A percentile compares a stretch with the other conserved stretches of the same genome.
phyloP scores from a whole-genome alignment of 257 asterid species.

The Nemophila menziesii region DNA sequence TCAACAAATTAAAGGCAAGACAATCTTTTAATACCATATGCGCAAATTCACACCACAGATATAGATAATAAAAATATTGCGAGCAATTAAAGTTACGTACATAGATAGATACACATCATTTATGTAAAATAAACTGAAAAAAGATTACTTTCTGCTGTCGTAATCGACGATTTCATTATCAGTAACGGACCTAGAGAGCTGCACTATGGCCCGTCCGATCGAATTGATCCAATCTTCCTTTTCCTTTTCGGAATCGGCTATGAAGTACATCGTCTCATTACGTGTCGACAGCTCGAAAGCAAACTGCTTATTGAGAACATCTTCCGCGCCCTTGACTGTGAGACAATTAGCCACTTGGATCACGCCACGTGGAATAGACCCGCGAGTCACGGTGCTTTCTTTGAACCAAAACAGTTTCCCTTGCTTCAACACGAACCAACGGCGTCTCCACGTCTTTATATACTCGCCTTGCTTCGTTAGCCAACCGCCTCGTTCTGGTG shows the following conservation, averaged over 20 bases:
- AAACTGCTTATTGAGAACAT: constrained; percentile 58
- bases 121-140: too few species aligned
- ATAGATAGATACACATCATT: neutral
- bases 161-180: constrained; percentile 72
- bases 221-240: constrained; percentile 97
- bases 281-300: constrained; percentile 83
- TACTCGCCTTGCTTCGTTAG: constrained; percentile 90
- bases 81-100: neutral
- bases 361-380: constrained; percentile 74
- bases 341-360: constrained; percentile 67
- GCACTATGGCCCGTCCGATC: constrained; percentile 74
- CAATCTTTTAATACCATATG: neutral
- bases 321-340: constrained; percentile 95
- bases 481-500: constrained; percentile 86
- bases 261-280: constrained; percentile 73
- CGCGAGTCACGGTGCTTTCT: constrained; percentile 53
- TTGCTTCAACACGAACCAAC: constrained; percentile 89
- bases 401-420: constrained; percentile 97
- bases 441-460: constrained; percentile 97
- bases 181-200: constrained; percentile 87
- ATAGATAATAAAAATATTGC: neutral
- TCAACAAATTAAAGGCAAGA: neutral
- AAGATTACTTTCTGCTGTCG: constrained; percentile 34
- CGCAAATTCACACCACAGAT: neutral
- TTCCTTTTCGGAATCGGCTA: constrained; percentile 82